phyloP scores from a whole-genome alignment of 768 basidiomycete species.

The Mrakia frigida region DNA sequence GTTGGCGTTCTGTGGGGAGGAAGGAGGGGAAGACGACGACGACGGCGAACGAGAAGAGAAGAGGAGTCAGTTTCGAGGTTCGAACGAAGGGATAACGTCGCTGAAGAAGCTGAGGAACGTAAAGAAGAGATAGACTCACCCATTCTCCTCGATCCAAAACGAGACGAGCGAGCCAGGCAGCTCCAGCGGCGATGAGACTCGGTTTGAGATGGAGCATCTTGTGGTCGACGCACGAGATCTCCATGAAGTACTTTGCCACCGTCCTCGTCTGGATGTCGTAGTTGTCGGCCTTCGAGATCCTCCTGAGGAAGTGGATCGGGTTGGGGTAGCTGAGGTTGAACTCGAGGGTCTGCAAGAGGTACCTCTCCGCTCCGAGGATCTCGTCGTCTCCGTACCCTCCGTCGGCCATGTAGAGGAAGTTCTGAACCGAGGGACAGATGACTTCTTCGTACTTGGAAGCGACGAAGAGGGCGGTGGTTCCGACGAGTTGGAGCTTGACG shows the following conservation, averaged over 20 bases:
- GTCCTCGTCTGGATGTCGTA: constrained; percentile 81
- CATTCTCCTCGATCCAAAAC: constrained; percentile 75
- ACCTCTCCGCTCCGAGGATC: constrained; percentile 81
- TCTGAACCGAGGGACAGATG: constrained; percentile 72
- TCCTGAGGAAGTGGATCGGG: constrained; percentile 79
- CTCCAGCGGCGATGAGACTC: constrained; percentile 72
- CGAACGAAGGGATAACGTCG: neutral
- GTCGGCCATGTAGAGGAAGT: constrained; percentile 75
- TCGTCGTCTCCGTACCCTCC: constrained; percentile 70
- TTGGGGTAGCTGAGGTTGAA: constrained; percentile 84
- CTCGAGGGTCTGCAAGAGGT: constrained; percentile 75
- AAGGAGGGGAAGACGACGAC: constrained; percentile 24
- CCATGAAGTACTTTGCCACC: constrained; percentile 83
- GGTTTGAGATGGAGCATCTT: constrained; percentile 68
- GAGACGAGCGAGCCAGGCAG: constrained; percentile 77
- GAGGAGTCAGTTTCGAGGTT: neutral
- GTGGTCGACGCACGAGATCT: constrained; percentile 77
- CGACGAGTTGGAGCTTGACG: constrained; percentile 82
- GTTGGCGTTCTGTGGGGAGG: constrained; percentile 60
- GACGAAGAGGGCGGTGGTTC: constrained; percentile 78
- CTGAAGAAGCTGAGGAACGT: neutral
- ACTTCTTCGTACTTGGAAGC: constrained; percentile 92
- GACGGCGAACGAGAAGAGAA: neutral
- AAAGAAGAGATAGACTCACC: constrained; percentile 46
- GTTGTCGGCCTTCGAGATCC: constrained; percentile 88